Percentiles rank a stretch among this genome's conserved stretches.
Evolutionary conservation across 257 asterid species (phyloP).

Genomic region (Avicennia marina): DNA sequence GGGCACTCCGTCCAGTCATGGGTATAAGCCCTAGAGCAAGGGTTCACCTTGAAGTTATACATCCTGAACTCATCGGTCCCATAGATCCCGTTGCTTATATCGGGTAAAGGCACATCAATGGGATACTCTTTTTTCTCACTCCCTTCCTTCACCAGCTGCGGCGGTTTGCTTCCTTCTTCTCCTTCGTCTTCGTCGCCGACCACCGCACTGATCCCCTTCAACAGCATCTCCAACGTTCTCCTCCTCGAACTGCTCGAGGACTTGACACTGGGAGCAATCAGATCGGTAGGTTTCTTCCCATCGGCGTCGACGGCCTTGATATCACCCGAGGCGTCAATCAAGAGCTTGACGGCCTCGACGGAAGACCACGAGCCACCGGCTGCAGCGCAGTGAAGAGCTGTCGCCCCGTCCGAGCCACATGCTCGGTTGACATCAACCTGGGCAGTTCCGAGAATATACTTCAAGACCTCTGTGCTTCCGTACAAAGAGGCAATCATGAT

Average conservation of each 20-base stretch:
- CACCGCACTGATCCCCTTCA: conserved; percentile 41
- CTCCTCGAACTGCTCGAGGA: conserved; percentile 30
- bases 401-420: conserved; percentile 67
- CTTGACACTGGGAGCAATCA: conserved; percentile 45
- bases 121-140: conserved; percentile 72
- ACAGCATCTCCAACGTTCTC: conserved; percentile 47
- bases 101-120: conserved; percentile 45
- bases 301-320: conserved; percentile 32
- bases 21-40: conserved; percentile 53
- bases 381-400: conserved; percentile 83
- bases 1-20: conserved; percentile 66
- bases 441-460: conserved; percentile 42
- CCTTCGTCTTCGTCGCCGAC: conserved; percentile 31
- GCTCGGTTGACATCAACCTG: conserved; percentile 61
- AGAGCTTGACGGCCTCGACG: conserved; percentile 43
- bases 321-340: conserved; percentile 51
- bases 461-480: conserved; percentile 60
- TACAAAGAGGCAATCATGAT: conserved; percentile 68
- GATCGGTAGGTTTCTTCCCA: conserved; percentile 59
- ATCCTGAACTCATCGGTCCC: conserved; percentile 47
- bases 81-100: conserved; percentile 40
- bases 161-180: background rate
- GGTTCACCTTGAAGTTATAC: conserved; percentile 50
- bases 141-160: conserved; percentile 28
- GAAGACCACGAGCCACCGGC: conserved; percentile 63